Evolutionary conservation across 306 rosid species (phyloP), one percentile per base, ranked within the genome.

Genomic region (Casuarina equisetifolia): DNA sequence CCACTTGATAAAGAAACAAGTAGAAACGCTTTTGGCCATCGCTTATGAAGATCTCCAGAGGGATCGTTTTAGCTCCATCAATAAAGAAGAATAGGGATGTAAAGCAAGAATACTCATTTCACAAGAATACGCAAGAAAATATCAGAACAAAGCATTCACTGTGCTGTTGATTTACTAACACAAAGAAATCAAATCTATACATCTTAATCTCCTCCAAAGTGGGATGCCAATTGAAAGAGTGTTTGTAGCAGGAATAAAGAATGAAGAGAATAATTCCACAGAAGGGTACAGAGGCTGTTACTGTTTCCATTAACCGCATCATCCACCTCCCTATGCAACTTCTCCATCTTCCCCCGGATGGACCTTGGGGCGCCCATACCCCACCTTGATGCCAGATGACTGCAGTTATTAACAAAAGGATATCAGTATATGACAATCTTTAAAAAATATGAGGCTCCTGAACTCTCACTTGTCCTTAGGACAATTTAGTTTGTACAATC

Each of bases 301-400:
- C 16, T n/a, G 75, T 54, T 77, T 76, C 67, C 80, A 82, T 92
- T 79, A 95, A 84, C 80, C 71, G 83, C 98, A 95, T 73, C 98
- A 95, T 46, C 88, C 98, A 74, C 91, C 85, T 36, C 87, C 63
- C 66, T 88, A 90, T 74, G 89, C 79, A 70, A 91, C 88, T 9
- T 93, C 17, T 82, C 97, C 97, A 77, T 91, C 97, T 86, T 3
- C 83, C 79, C 4, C 96, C 96, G 7, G 97, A 43, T 46, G 81
- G 85, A 45, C 96, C 97, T 83, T 82, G 98, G 38, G 88, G 67
- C 97, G 93, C 72, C 93, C 97, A 61, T 92, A 92, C 64, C 97
- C 97, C 45, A 91, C 82, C 88, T 89, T 95, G 87, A 95, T 95
- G 69, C 98, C 98, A 67, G 85, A 89, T 63, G 97, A 84, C 98